These are phyloP conservation scores for Poa pratensis DNA, from an alignment of 176 grass and related monocot genomes.

Conservation along the genomic window DNA sequence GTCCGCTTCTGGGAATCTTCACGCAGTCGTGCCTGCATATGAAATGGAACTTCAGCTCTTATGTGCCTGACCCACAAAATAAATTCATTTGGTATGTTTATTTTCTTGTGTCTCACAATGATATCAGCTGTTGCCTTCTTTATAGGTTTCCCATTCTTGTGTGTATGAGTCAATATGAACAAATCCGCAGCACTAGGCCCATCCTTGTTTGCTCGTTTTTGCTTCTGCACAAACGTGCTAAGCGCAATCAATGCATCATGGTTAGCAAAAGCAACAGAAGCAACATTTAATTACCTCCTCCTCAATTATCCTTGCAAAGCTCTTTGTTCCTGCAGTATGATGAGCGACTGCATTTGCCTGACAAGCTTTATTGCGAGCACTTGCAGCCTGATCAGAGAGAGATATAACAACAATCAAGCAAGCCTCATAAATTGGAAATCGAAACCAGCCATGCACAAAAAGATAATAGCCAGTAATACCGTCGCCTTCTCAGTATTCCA, in stretches of 20 bases:
- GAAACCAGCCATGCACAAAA: slow-evolving; percentile 8
- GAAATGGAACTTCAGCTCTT: slow-evolving; percentile 28
- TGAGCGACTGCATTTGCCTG: slow-evolving; percentile 38
- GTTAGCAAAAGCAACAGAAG: slow-evolving; percentile 10
- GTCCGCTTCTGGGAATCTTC: slow-evolving; percentile 30
- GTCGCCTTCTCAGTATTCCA: slow-evolving; percentile 66
- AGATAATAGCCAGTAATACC: slow-evolving; percentile 27
- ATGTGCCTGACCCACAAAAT: slow-evolving; percentile 6
- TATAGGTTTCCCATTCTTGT: slow-evolving; percentile 53
- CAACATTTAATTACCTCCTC: slow-evolving; percentile 61
- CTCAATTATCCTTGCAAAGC: slow-evolving; percentile 56
- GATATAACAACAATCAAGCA: slow-evolving; percentile 17
- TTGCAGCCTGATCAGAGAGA: slow-evolving; percentile 44
- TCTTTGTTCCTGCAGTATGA: slow-evolving; percentile 59
- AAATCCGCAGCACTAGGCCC: slow-evolving; percentile 50
- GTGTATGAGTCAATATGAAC: slow-evolving; percentile 61
- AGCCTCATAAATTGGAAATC: slow-evolving; percentile 29
- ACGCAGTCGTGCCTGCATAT: slow-evolving; percentile 41
- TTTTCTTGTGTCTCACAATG: slow-evolving; percentile 54
- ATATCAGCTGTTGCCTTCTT: slow-evolving; percentile 50
- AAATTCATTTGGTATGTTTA: slow-evolving; percentile 4
- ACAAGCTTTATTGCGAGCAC: slow-evolving; percentile 51
- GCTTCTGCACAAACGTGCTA: slow-evolving; percentile 42
- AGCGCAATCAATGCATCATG: slow-evolving; percentile 28
- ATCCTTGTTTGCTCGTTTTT: slow-evolving; percentile 54